Percentiles rank a stretch among this genome's conserved stretches.
Conservation (phyloP, 1,284 basidiomycete species). For the Amylostereum areolatum region DNA sequence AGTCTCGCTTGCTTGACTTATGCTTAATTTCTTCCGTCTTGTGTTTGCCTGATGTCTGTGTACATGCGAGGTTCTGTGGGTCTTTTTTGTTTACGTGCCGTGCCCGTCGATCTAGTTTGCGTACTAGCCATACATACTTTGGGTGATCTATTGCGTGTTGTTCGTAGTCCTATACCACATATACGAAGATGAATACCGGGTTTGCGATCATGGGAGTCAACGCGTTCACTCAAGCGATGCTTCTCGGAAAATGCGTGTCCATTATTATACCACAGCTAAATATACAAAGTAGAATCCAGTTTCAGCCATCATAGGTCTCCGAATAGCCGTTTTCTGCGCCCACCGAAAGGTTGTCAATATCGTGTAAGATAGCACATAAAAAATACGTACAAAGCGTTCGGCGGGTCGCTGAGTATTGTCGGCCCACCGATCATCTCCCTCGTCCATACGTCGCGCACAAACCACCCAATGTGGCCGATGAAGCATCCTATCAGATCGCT, state of each 20-base stretch:
- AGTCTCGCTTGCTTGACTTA: slow-evolving; percentile 2
- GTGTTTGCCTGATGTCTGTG: not conserved
- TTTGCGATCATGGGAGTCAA: not conserved
- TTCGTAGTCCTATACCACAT: not conserved
- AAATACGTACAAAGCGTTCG: slow-evolving; percentile 66
- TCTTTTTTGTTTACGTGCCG: too few relatives aligned
- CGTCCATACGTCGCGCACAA: slow-evolving; percentile 92
- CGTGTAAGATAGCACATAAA: not conserved
- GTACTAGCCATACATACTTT: slow-evolving; percentile 6
- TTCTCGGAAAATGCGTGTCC: not conserved
- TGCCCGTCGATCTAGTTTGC: slow-evolving; percentile 1
- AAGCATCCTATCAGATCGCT: slow-evolving; percentile 85
- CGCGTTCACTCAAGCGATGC: not conserved
- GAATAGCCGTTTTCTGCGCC: slow-evolving; percentile 54
- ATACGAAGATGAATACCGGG: not conserved
- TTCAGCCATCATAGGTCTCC: slow-evolving; percentile 41
- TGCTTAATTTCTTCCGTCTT: slow-evolving; percentile 2
- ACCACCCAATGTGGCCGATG: slow-evolving; percentile 90
- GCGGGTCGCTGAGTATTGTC: slow-evolving; percentile 73
- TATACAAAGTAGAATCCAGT: not conserved
- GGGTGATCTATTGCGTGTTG: slow-evolving; percentile 4
- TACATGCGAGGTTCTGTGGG: not conserved
- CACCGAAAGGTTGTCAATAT: slow-evolving; percentile 6
- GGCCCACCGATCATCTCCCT: slow-evolving; percentile 82
- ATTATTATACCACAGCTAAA: not conserved